phyloP scores from a whole-genome alignment of 768 basidiomycete species.

The Pulveroboletus sp. region DNA sequence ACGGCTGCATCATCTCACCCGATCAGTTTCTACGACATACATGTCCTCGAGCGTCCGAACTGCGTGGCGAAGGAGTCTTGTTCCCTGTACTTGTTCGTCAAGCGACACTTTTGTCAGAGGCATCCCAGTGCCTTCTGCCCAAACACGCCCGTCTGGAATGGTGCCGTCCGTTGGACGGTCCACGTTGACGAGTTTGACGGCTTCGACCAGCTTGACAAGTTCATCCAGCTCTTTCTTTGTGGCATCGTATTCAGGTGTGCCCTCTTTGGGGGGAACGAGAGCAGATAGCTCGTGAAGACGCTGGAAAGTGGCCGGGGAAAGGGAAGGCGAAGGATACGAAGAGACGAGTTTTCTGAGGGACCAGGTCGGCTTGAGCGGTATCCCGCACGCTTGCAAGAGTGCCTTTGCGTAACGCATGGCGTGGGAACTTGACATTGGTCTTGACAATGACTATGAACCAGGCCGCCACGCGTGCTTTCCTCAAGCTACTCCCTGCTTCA shows the following conservation, averaged over 20 bases:
- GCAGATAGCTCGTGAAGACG: slow-evolving; percentile 74
- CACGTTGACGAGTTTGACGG: slow-evolving; percentile 62
- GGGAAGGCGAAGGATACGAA: slow-evolving; percentile 68
- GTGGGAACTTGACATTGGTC: background rate
- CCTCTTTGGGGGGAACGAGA: slow-evolving; percentile 60
- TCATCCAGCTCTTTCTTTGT: slow-evolving; percentile 65
- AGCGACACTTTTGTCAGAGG: slow-evolving; percentile 21
- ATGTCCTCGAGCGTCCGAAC: slow-evolving; percentile 45
- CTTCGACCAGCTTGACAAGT: slow-evolving; percentile 75
- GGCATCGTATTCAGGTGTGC: slow-evolving; percentile 48
- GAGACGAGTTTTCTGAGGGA: slow-evolving; percentile 75
- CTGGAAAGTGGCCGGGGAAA: slow-evolving; percentile 55
- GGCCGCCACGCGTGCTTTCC: slow-evolving; percentile 36
- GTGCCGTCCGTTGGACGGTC: slow-evolving; percentile 24
- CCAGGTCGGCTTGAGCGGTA: slow-evolving; percentile 73
- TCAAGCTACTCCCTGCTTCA: slow-evolving; percentile 54
- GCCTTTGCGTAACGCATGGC: background rate
- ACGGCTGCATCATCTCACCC: slow-evolving; percentile 23
- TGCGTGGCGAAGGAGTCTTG: slow-evolving; percentile 50
- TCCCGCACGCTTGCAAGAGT: slow-evolving; percentile 41
- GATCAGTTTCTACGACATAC: slow-evolving; percentile 59
- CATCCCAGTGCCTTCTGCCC: slow-evolving; percentile 39
- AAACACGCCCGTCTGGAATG: slow-evolving; percentile 42
- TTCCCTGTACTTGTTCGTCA: slow-evolving; percentile 35
- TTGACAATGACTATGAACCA: slow-evolving; percentile 20